phyloP scores from a whole-genome alignment of 495 filamentous ascomycete species.

The Letharia columbiana region DNA sequence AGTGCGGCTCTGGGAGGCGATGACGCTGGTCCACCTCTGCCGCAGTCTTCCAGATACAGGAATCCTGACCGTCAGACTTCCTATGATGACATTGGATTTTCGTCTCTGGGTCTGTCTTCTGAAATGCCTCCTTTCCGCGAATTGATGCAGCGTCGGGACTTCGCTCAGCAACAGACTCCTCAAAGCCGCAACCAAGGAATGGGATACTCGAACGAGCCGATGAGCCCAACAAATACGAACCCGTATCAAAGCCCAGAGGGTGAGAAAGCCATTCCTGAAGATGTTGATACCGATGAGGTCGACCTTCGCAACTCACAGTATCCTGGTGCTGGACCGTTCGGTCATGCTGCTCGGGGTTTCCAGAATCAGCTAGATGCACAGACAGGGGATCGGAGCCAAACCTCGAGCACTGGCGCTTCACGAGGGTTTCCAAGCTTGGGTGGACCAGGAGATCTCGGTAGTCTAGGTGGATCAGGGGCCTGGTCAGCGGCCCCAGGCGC shows the following conservation, averaged over 20 bases:
- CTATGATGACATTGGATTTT: conserved; percentile 42
- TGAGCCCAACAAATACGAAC: conserved; percentile 93
- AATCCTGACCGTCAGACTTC: conserved; percentile 51
- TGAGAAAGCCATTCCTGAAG: conserved; percentile 62
- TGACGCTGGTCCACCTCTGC: conserved; percentile 57
- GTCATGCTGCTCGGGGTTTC: conserved; percentile 40
- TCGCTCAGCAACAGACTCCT: conserved; percentile 49
- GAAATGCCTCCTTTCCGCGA: conserved; percentile 62
- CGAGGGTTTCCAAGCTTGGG: conserved; percentile 62
- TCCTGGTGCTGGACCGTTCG: conserved; percentile 42
- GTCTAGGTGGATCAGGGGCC: conserved; percentile 45
- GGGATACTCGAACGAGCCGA: conserved; percentile 46
- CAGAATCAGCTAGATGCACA: conserved; percentile 52
- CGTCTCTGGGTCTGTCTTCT: conserved; percentile 70
- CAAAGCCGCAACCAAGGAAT: conserved; percentile 45
- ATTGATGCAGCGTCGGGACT: conserved; percentile 49
- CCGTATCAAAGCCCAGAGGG: conserved; percentile 93
- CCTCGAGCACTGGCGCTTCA: conserved; percentile 66
- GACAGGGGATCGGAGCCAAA: conserved; percentile 73
- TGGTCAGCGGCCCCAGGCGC: conserved; percentile 46
- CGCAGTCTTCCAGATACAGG: conserved; percentile 39
- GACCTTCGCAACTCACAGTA: conserved; percentile 49
- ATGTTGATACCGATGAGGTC: conserved; percentile 51
- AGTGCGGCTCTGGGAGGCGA: conserved; percentile 76
- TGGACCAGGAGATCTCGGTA: conserved; percentile 50